Evolutionary conservation across 768 basidiomycete genomes (phyloP), one percentile per base, ranked within the genome.

Genomic region (Russula compacta): DNA sequence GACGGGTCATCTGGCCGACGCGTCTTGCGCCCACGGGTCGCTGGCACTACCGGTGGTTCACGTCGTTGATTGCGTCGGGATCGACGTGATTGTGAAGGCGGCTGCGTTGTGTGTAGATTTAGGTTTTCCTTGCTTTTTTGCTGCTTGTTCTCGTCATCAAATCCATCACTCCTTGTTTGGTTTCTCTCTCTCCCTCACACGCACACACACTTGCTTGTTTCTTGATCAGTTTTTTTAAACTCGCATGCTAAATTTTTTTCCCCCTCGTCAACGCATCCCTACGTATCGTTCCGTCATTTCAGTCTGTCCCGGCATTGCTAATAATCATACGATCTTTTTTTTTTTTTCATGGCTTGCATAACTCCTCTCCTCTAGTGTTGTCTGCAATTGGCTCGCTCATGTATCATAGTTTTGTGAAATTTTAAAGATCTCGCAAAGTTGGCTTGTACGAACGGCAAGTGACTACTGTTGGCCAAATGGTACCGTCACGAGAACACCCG

Each of bases 11-110:
- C 17, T 21, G 44, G 11, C 19, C 49, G 60, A 11, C 49, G 56
- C 15, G 39, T 44, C 56, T 29, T 61, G 44, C 60, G 60, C n/a
- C 32, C 60, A 19, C 55, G 60, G 36, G 51, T 12, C 17, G 43
- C n/a, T 21, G 42, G 1, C 5, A 6, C 48, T 35, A 32, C 33
- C 15, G 48, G 17, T 14, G 44, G 6, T 17, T 21, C 53, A 4
- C 60, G 53, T 9, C 54, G 48, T 15, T 61, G 32, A 47, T 29
- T 12, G 24, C 36, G n/a, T 10, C 8, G 1, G 7, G 17, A 9
- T n/a, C n/a, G n/a, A n/a, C n/a, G 14, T 24, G 19, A 35, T 24
- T 9, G 14, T 17, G 53, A 21, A 54, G 2, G 53, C 15, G 17
- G 44, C 3, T 29, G 44, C 19, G 9, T 32, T n/a, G 39, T 38